phyloP scores from a whole-genome alignment of 2,329 filamentous ascomycete species.

The Teratosphaeria viscida region DNA sequence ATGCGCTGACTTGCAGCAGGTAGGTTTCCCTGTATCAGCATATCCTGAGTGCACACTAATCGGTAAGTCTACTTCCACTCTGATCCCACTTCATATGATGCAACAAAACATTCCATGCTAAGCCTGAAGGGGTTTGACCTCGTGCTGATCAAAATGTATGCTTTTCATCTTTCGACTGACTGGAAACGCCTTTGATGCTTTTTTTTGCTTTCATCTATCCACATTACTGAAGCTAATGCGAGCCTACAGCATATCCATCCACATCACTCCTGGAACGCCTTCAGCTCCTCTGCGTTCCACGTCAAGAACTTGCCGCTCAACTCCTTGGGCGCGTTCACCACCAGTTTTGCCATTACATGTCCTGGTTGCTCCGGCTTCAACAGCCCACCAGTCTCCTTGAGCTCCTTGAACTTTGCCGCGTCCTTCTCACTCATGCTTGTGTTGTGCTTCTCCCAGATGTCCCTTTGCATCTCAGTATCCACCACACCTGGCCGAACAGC shows the following conservation, averaged over 20 bases:
- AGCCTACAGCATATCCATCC: background rate
- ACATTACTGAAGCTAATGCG: background rate
- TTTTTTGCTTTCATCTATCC: background rate
- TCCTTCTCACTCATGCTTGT: constrained; percentile 49
- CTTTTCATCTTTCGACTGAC: constrained; percentile 84
- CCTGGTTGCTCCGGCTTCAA: constrained; percentile 69
- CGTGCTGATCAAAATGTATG: constrained; percentile 57
- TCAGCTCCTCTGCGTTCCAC: constrained; percentile 36
- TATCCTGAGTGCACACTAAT: background rate
- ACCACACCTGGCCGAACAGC: constrained; percentile 70
- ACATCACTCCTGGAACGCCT: constrained; percentile 17
- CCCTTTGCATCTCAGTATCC: constrained; percentile 83
- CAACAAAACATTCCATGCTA: constrained; percentile 63
- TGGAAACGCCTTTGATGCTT: constrained; percentile 2
- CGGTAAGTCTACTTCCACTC: constrained; percentile 18
- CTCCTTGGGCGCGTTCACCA: constrained; percentile 51
- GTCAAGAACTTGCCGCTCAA: constrained; percentile 68
- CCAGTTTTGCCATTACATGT: constrained; percentile 72
- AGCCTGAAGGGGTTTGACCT: constrained; percentile 51
- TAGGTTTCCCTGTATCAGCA: constrained; percentile 13
- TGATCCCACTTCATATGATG: constrained; percentile 46
- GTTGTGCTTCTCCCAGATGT: constrained; percentile 63
- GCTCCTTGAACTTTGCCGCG: constrained; percentile 53
- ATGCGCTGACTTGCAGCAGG: constrained; percentile 9
- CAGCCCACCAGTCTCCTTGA: constrained; percentile 61